Base-by-base conservation (phyloP, 495 filamentous ascomycete genomes). In the Poronia punctata region DNA sequence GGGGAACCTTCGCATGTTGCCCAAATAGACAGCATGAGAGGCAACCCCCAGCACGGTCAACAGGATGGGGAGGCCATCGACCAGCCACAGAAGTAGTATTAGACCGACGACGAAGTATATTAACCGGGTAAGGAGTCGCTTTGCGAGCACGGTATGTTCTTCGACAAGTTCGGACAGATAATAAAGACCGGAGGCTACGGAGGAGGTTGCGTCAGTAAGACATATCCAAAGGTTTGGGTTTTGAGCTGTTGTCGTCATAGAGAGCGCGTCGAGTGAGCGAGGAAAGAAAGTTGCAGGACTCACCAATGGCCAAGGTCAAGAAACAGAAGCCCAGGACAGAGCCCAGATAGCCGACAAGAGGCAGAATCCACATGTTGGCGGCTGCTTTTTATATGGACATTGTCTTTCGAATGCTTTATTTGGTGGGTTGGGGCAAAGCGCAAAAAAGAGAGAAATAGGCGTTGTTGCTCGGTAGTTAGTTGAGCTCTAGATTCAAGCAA, bases 151-250 rank as follows among this genome's bases (percentile, higher is more conserved):
- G 8, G 88, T 97, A 57, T 97, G 90, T 56, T 98, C 92, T 65
- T 98, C 93, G 35, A 98, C 92, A 7, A 96, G 75, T 64, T 98
- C 92, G 2, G 92, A 96, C 33, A 98, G 84, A 60, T 98, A 98
- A 69, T 98, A 97, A 16, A 98, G 80, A 19, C 93, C 93, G 16
- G 88, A 95, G 23, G 92, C 92, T 95, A 54, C 46, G 32, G 31
- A 19, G 12, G 45, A 36, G 8, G 7, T 33, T 27, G 9, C 27
- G 29, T 52, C 33, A 53, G 43, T 36, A 27, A 22, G 7, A 35
- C 18, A 22, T 27, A n/a, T 7, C 7, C 24, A 43, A 14, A 15
- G 21, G 32, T 16, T 21, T 12, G 14, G n/a, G 9, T 19, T 4
- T 18, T 15, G 19, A 22, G 19, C 6, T 18, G 22, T 7, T 1